Evolutionary conservation across 495 filamentous ascomycete genomes (phyloP).

Genomic region (Arthonia radiata): DNA sequence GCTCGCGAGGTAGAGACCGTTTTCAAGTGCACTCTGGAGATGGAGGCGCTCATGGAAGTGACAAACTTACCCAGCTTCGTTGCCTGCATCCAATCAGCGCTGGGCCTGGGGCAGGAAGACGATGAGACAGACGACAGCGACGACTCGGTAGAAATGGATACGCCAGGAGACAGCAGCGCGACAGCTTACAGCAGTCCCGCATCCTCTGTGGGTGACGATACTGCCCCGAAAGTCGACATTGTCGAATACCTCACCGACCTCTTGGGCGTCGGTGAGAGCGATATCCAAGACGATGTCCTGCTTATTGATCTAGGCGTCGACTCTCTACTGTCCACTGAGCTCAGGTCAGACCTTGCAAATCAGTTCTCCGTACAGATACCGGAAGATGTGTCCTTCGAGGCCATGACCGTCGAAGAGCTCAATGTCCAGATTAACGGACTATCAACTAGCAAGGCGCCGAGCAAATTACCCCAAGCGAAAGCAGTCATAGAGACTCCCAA

Average conservation of each 20-base stretch:
- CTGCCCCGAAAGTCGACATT: too few relatives aligned
- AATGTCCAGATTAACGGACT: constrained; percentile 1
- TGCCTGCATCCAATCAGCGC: constrained; percentile 8
- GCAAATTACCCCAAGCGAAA: constrained; percentile 3
- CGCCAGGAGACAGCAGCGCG: too few relatives aligned
- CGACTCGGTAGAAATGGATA: too few relatives aligned
- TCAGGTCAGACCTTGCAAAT: constrained; percentile 2
- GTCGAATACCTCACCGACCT: too few relatives aligned
- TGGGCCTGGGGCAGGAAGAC: not conserved
- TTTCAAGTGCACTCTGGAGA: constrained; percentile 17
- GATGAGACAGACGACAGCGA: constrained; percentile 1
- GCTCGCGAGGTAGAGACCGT: constrained; percentile 21
- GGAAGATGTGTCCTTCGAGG: too few relatives aligned
- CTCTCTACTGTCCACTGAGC: constrained; percentile 6
- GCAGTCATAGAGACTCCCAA: too few relatives aligned
- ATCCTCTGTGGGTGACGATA: too few relatives aligned
- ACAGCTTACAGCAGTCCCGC: too few relatives aligned
- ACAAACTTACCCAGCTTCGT: constrained; percentile 10
- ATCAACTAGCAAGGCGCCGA: not conserved
- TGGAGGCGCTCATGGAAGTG: constrained; percentile 16
- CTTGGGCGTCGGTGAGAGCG: constrained; percentile 2
- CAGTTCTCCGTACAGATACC: constrained; percentile 1
- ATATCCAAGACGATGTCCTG: constrained; percentile 2
- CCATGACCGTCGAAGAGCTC: constrained; percentile 1
- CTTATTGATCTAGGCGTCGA: constrained; percentile 5